Conservation (phyloP, 148 eudicot genomes). For the Agrostemma githago region DNA sequence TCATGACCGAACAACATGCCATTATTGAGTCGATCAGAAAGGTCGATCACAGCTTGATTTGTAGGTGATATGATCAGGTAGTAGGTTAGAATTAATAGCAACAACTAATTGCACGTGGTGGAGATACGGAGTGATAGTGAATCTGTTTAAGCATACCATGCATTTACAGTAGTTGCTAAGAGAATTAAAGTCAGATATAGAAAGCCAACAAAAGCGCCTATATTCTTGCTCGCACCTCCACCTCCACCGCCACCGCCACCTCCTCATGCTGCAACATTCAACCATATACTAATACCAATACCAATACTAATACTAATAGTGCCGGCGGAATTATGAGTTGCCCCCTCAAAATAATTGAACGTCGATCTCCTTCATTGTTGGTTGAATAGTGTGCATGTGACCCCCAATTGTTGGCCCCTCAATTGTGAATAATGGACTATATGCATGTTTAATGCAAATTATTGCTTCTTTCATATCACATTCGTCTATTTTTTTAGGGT, state of each 20-base stretch:
- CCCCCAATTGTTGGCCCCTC: neutral
- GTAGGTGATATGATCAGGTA: no score
- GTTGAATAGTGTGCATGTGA: conserved; percentile 3
- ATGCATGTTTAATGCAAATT: neutral
- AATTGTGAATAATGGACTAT: neutral
- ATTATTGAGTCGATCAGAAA: no score
- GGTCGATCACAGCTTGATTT: no score
- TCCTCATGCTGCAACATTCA: neutral
- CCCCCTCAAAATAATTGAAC: neutral
- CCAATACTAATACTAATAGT: neutral
- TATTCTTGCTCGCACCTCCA: neutral
- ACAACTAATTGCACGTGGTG: neutral
- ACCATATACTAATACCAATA: neutral
- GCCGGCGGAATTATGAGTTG: conserved; percentile 2
- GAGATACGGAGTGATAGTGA: neutral
- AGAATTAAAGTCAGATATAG: neutral
- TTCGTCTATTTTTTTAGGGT: neutral
- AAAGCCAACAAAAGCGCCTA: neutral
- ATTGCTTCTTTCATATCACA: neutral
- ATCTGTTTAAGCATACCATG: neutral
- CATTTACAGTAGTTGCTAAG: neutral
- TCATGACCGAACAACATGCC: no score
- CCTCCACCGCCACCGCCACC: no score
- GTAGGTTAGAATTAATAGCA: no score
- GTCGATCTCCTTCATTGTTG: neutral